Evolutionary conservation across 805 yeast species (phyloP).

Genomic region (Candida broadrunensis): DNA sequence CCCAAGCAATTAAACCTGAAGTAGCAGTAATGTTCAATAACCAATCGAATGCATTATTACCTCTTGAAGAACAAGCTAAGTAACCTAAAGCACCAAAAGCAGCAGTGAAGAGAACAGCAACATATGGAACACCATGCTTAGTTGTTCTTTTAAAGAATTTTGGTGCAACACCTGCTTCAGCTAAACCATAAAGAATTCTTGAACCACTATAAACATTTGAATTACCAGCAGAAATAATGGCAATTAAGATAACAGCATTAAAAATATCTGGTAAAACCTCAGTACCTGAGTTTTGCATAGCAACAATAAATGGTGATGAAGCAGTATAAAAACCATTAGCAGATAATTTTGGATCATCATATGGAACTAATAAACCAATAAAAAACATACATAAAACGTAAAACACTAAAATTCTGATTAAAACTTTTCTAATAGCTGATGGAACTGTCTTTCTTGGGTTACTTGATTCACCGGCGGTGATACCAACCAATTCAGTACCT

Average conservation of each 20-base stretch:
- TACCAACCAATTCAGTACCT: constrained; percentile 75
- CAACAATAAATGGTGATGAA: constrained; percentile 71
- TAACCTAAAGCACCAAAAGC: constrained; percentile 63
- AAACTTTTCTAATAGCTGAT: constrained; percentile 66
- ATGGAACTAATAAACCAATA: constrained; percentile 70
- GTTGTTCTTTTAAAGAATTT: constrained; percentile 47
- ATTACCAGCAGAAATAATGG: constrained; percentile 78
- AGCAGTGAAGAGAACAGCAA: constrained; percentile 56
- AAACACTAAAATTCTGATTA: constrained; percentile 62
- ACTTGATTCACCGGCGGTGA: constrained; percentile 70
- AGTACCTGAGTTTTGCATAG: constrained; percentile 68
- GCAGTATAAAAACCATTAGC: constrained; percentile 38
- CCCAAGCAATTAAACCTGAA: constrained; percentile 75
- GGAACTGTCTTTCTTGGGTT: constrained; percentile 73
- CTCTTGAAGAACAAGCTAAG: constrained; percentile 51
- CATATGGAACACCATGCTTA: constrained; percentile 58
- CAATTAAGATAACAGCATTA: constrained; percentile 64
- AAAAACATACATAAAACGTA: constrained; percentile 65
- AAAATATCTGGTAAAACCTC: constrained; percentile 63
- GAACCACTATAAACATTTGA: constrained; percentile 73
- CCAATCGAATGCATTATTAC: constrained; percentile 66
- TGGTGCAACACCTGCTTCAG: constrained; percentile 59
- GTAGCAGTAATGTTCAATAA: constrained; percentile 72
- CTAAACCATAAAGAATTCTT: constrained; percentile 62
- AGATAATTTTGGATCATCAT: constrained; percentile 54